A percentile compares a stretch with the other conserved stretches of the same genome.
Evolutionary conservation across 2,329 filamentous ascomycete species (phyloP).

Genomic region (Capronia americana): DNA sequence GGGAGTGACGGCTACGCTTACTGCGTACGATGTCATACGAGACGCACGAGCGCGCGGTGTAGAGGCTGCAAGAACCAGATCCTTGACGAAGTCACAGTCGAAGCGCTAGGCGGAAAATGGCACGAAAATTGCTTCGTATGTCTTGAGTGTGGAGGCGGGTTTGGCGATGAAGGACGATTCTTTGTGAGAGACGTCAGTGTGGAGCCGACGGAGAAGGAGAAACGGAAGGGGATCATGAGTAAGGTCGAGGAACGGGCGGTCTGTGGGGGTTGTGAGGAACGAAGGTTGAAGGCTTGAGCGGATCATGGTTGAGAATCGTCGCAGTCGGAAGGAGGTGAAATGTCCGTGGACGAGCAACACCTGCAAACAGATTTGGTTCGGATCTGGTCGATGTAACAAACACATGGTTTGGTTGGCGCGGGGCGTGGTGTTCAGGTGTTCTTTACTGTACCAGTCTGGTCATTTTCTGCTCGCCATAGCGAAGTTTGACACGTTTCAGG

Average conservation of each 20-base stretch:
- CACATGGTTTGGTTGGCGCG: neutral
- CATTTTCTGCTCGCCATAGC: neutral
- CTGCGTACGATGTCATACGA: constrained; percentile 92
- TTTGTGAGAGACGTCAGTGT: constrained; percentile 65
- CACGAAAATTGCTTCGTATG: constrained; percentile 92
- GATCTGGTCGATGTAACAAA: neutral
- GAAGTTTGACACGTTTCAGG: neutral
- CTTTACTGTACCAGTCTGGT: neutral
- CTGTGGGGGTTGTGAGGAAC: constrained; percentile 68
- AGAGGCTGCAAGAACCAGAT: constrained; percentile 82
- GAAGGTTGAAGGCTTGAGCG: constrained; percentile 62
- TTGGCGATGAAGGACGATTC: constrained; percentile 66
- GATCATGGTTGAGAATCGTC: neutral
- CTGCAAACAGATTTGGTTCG: neutral
- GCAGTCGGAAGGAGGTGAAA: neutral
- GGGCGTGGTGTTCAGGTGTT: neutral
- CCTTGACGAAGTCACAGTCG: constrained; percentile 86
- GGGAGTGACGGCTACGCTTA: constrained; percentile 92
- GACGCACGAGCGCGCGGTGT: constrained; percentile 88
- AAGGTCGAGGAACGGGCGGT: constrained; percentile 62
- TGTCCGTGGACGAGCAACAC: neutral
- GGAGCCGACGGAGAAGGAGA: constrained; percentile 52
- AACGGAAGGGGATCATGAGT: constrained; percentile 50
- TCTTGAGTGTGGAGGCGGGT: constrained; percentile 66
- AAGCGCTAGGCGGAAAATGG: constrained; percentile 90